A percentile compares a stretch with the other conserved stretches of the same genome.
These are phyloP conservation scores for Moesziomyces sp. DNA, from an alignment of 1,284 basidiomycete species.

Conservation along the genomic window DNA sequence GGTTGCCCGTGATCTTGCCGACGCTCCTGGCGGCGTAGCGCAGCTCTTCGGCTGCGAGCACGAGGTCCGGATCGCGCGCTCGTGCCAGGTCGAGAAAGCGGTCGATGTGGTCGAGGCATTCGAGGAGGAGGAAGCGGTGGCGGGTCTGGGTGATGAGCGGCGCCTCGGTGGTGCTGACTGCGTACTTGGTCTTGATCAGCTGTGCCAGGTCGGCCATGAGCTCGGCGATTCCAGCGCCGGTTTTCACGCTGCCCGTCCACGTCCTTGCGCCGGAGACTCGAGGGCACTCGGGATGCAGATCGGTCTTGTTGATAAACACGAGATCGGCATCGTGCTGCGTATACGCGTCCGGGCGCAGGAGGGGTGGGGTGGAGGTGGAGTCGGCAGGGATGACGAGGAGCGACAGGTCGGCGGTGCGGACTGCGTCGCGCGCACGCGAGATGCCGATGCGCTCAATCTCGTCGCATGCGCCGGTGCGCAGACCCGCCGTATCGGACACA, in stretches of 20 bases:
- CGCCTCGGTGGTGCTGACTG: conserved; percentile 64
- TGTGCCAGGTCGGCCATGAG: conserved; percentile 75
- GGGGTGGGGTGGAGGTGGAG: conserved; percentile 69
- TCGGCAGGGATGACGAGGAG: conserved; percentile 81
- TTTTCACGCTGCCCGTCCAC: conserved; percentile 77
- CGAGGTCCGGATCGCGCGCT: conserved; percentile 73
- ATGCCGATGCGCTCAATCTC: conserved; percentile 85
- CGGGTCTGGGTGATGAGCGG: conserved; percentile 82
- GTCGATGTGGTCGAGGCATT: conserved; percentile 76
- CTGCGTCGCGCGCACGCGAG: conserved; percentile 76
- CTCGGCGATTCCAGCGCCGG: conserved; percentile 72
- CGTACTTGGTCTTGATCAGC: conserved; percentile 73
- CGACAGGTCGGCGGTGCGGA: conserved; percentile 76
- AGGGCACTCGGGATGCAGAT: conserved; percentile 68
- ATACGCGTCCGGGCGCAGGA: conserved; percentile 71
- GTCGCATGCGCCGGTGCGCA: conserved; percentile 73
- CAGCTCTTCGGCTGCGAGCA: conserved; percentile 83
- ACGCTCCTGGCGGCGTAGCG: conserved; percentile 82
- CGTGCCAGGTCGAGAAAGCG: conserved; percentile 61
- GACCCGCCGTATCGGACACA: conserved; percentile 84
- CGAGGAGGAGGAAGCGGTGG: conserved; percentile 78
- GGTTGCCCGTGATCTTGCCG: conserved; percentile 79
- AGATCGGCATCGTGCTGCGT: conserved; percentile 64
- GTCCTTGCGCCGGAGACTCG: conserved; percentile 5
- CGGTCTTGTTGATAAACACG: conserved; percentile 80